phyloP scores from a whole-genome alignment of 2,329 filamentous ascomycete species.

The Neocucurbitaria cava region DNA sequence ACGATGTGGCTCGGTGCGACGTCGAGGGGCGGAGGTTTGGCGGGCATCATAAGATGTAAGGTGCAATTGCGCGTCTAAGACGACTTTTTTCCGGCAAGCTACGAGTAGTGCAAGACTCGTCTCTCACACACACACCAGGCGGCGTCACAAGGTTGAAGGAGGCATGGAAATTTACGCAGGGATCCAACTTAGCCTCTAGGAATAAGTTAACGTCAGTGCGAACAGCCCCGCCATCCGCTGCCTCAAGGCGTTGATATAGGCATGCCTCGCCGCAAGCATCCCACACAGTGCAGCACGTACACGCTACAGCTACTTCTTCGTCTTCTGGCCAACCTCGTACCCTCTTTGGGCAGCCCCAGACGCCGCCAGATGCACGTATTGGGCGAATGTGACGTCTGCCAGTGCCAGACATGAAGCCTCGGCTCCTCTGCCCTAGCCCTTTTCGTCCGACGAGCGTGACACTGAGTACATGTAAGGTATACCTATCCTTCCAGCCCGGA shows the following conservation, averaged over 20 bases:
- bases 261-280: neutral
- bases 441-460: too few relatives aligned
- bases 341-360: too few relatives aligned
- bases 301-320: too few relatives aligned
- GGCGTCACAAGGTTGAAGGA: slow-evolving; percentile 4
- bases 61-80: neutral
- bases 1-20: slow-evolving; percentile 35
- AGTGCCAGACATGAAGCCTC: too few relatives aligned
- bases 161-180: slow-evolving; percentile 10
- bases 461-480: too few relatives aligned
- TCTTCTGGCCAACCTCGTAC: too few relatives aligned
- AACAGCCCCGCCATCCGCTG: slow-evolving; percentile 2
- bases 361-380: too few relatives aligned
- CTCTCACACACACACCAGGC: neutral
- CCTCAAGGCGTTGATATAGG: neutral
- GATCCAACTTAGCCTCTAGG: neutral
- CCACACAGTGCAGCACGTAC: neutral
- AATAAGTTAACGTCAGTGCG: too few relatives aligned
- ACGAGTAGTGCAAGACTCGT: neutral
- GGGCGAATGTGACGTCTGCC: too few relatives aligned
- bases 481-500: too few relatives aligned
- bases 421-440: neutral
- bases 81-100: too few relatives aligned
- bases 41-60: too few relatives aligned
- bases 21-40: slow-evolving; percentile 25